Evolutionary conservation across 345 rosid genomes (phyloP).

Genomic region (Syzygium aqueum): DNA sequence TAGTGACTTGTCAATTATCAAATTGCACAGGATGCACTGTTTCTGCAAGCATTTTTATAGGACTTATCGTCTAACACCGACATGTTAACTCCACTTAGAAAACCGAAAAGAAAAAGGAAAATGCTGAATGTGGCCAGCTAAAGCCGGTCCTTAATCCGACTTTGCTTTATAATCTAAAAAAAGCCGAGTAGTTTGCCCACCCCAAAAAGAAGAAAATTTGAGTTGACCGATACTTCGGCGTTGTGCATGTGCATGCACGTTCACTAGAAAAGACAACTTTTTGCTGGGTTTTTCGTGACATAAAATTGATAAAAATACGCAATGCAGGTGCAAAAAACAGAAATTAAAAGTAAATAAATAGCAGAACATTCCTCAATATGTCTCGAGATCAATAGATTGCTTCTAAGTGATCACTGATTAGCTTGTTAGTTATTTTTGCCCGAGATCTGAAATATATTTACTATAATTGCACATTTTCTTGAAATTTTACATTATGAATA

Average conservation of each 20-base stretch:
- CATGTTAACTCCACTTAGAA: background rate
- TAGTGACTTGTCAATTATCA: background rate
- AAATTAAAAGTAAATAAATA: background rate
- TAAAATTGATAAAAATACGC: background rate
- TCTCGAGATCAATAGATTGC: background rate
- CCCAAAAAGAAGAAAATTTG: background rate
- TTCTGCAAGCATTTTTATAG: rapidly evolving
- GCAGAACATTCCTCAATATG: background rate
- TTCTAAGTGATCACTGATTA: background rate
- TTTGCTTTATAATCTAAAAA: background rate
- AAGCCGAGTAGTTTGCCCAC: background rate
- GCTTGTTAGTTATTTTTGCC: background rate
- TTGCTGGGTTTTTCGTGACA: background rate
- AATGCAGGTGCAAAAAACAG: background rate
- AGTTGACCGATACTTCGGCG: background rate
- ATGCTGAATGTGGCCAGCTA: background rate
- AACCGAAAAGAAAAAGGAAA: rapidly evolving
- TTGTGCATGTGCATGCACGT: background rate
- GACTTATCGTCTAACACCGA: background rate
- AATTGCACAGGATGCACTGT: too few relatives aligned
- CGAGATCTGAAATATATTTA: background rate
- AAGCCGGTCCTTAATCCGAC: background rate
- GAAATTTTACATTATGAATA: too few relatives aligned
- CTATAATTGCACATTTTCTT: background rate
- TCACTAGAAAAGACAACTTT: background rate